Evolutionary conservation across 2,329 filamentous ascomycete species (phyloP), one percentile per base, ranked within the genome.

Genomic region (Neofusicoccum kwambonambiense): DNA sequence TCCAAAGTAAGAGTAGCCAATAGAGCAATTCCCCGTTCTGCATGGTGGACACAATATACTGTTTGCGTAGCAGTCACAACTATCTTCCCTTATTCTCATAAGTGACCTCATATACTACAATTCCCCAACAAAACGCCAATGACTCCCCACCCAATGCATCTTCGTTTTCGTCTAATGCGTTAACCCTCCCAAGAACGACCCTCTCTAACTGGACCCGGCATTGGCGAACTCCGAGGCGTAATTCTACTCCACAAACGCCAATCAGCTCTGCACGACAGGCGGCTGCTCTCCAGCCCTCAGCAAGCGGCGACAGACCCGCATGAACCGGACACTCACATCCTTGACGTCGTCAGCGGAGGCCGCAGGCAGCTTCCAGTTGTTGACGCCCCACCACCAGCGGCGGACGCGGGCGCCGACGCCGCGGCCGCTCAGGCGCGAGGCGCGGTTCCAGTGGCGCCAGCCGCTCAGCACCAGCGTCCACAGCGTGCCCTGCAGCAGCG

Each of bases 381-480:
- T 98, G 17, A 96, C 91, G 22, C 86, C 87, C 81, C 92, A 97
- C 94, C 95, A 99, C 95, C 94, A 98, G 69, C 93, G 84, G 71
- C 95, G 84, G 56, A 95, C 80, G 69, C 86, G 87, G 6, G 91
- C 92, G 22, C 95, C 95, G 15, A 91, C 80, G 31, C 87, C 89
- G 70, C 87, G 87, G 8, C 95, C 95, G 68, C 87, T 88, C 69
- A 97, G 84, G 73, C 89, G 88, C 13, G 91, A 89, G 65, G 85
- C 90, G 66, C 86, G 85, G 77, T 98, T 97, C 91, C 91, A 97
- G 75, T 90, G 86, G 73, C 92, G 88, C 94, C 94, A 98, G 64
- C 94, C 95, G 69, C 87, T 87, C 62, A 97, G 84, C 13, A 89
- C 84, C 44, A 98, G 83, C 66, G 93, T 95, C 85, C 94, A 97